A percentile compares a stretch with the other conserved stretches of the same genome.
phyloP scores from a whole-genome alignment of 371 early-diverging fungal genomes.

The Mortierella sp. region DNA sequence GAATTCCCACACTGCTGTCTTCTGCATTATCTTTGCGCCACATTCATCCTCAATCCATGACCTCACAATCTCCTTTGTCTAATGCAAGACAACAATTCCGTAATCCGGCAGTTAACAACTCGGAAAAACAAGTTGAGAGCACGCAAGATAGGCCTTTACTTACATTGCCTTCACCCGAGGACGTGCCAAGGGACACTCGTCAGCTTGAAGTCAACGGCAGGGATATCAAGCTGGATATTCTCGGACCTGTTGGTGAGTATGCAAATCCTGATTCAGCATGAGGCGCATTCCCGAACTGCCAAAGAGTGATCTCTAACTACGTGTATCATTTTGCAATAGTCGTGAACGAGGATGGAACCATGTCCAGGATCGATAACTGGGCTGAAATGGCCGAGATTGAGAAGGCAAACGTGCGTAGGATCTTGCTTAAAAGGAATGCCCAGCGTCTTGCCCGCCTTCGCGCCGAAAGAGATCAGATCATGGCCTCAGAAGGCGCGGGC shows the following conservation, averaged over 20 bases:
- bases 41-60: too few species aligned
- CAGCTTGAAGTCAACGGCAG: constrained; percentile 59
- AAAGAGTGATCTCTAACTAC: background rate
- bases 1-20: too few species aligned
- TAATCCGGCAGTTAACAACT: background rate
- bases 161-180: constrained; percentile 65
- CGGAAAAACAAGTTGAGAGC: too few species aligned
- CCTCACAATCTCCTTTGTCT: too few species aligned
- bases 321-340: constrained; percentile 43
- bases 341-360: constrained; percentile 74
- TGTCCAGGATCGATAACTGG: constrained; percentile 82
- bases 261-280: background rate
- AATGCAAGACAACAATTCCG: too few species aligned
- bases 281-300: background rate
- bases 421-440: constrained; percentile 75
- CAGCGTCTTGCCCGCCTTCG: constrained; percentile 62
- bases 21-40: too few species aligned
- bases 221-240: constrained; percentile 61
- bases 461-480: constrained; percentile 19
- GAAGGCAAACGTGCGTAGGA: constrained; percentile 69
- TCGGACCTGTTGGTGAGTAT: constrained; percentile 68
- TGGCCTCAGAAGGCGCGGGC: constrained; percentile 16
- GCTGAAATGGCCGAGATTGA: constrained; percentile 76
- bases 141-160: constrained; percentile 59
- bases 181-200: constrained; percentile 45